Base-by-base conservation (phyloP, 2,329 filamentous ascomycete species). In the Byssoonygena ceratinophila region DNA sequence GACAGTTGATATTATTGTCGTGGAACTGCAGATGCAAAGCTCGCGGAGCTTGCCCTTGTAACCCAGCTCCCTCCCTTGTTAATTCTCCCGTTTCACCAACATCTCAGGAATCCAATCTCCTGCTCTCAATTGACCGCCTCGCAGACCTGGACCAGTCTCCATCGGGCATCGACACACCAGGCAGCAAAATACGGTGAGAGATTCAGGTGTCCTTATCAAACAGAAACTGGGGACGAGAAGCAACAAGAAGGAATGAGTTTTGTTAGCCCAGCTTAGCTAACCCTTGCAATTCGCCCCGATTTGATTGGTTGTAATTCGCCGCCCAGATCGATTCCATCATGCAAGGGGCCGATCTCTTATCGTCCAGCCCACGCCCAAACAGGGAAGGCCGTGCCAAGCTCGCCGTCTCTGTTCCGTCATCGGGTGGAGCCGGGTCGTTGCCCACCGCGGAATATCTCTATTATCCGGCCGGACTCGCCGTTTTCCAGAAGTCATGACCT, bases 381-480 rank as follows among this genome's bases (percentile, higher is more conserved):
- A 20, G 37, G 46, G 8, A n/a, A 27, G 46, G n/a, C 36, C 5
- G 8, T 7, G 34, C 46, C 46, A 49, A 49, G 46, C 5, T 47
- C 7, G 1, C 44, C 31, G 4, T 16, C 11, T 27, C 11, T 14
- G 32, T 53, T 39, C 50, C 40, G 32, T 36, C 27, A 29, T 52
- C 51, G 51, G 51, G 51, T 47, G 51, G 51, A 53, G 51, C 47
- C 51, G 51, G 51, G 46, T 23, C 40, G 46, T 37, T 2, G 14
- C 40, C 23, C 4, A 4, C 23, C 14, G 22, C 45, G 45, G 45
- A 47, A 25, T 1, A 47, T 47, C 16, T 3, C 2, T 2, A 34
- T 46, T 23, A 3, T 36, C 44, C 29, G 31, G n/a, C n/a, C n/a
- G n/a, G n/a, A n/a, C n/a, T n/a, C n/a, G 22, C 43, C 25, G 27